A percentile compares a stretch with the other conserved stretches of the same genome.
These are phyloP conservation scores for Tarenaya hassleriana DNA, from an alignment of 345 rosid species.

Conservation along the genomic window DNA sequence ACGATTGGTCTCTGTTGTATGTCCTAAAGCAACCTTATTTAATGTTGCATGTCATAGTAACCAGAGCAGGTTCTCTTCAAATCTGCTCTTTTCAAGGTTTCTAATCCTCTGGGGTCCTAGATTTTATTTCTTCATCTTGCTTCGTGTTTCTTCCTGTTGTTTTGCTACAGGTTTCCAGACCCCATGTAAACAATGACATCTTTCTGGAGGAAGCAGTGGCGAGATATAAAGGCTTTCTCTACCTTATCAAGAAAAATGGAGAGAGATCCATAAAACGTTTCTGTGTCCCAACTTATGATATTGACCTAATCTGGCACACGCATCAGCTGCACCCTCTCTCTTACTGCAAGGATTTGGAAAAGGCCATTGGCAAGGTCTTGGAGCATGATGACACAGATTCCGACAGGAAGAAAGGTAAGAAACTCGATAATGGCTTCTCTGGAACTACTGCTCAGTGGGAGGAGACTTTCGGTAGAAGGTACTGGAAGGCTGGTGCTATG, in stretches of 20 bases:
- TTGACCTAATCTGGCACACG: conserved; percentile 97
- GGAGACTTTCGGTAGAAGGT: conserved; percentile 69
- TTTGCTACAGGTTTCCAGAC: conserved; percentile 61
- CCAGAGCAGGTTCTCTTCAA: no score
- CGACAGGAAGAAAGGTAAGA: conserved; percentile 83
- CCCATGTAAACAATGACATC: conserved; percentile 49
- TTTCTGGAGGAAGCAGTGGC: conserved; percentile 78
- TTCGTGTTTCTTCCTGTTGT: no score
- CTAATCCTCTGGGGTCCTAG: no score
- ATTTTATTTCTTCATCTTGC: no score
- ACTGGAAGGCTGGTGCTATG: conserved; percentile 95
- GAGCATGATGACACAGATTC: conserved; percentile 94
- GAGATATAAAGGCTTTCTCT: conserved; percentile 85
- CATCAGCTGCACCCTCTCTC: conserved; percentile 84
- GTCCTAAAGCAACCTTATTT: no score
- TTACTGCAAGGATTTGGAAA: conserved; percentile 58
- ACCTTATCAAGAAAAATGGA: conserved; percentile 67
- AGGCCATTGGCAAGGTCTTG: conserved; percentile 61
- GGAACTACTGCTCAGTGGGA: conserved; percentile 87
- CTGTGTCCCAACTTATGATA: conserved; percentile 92
- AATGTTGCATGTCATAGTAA: no score
- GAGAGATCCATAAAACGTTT: conserved; percentile 58
- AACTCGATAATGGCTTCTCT: conserved; percentile 75
- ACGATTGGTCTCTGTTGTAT: no score
- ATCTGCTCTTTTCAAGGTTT: no score